Base-by-base conservation (phyloP, 106 monocot species). In the Vanilla planifolia region DNA sequence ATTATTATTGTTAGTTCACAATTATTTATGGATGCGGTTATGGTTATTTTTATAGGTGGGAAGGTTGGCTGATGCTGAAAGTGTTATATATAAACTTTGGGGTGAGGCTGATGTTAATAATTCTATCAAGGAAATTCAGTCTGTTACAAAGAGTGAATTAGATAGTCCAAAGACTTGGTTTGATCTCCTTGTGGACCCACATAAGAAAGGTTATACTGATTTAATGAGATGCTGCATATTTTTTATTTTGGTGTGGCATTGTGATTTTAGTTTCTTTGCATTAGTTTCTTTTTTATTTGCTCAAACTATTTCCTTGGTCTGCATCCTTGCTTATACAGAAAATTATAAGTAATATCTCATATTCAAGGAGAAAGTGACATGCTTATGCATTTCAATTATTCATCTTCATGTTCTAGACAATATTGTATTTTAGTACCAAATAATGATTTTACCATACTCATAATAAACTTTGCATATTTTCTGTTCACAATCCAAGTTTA, bases 81-180 rank as follows among this genome's bases (percentile, higher is more conserved):
- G 34, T 41, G 71, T 81, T 62, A 71, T 92, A 19, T 34, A 63
- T 42, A 73, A 30, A 24, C 23, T 92, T 41, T 92, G 92, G 87
- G 69, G 78, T 23, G 50, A 60, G 23, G 59, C 87, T 41, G 67
- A 88, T 67, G 80, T 92, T 35, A 75, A 84, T 19, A 84, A 69
- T 43, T 78, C 80, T 35, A 84, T 92, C 36, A 61, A 84, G 69
- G 79, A 88, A 71, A 84, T 92, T 40, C 51, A 76, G 45, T 73
- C 72, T 73, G 92, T 92, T 37, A 70, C 84, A 32, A 69, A 33
- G 35, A 39, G 51, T 69, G 69, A 72, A 66, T 55, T 30, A 17
- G 28, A 14, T 43, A 60, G 68, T 65, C 13, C 27, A 15, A 48
- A 77, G 24, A 70, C 77, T 62, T 92, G 83, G 87, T 68, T 66